These are phyloP conservation scores for Cryptococcus floricola DNA, from an alignment of 1,284 basidiomycete species.

Conservation along the genomic window DNA sequence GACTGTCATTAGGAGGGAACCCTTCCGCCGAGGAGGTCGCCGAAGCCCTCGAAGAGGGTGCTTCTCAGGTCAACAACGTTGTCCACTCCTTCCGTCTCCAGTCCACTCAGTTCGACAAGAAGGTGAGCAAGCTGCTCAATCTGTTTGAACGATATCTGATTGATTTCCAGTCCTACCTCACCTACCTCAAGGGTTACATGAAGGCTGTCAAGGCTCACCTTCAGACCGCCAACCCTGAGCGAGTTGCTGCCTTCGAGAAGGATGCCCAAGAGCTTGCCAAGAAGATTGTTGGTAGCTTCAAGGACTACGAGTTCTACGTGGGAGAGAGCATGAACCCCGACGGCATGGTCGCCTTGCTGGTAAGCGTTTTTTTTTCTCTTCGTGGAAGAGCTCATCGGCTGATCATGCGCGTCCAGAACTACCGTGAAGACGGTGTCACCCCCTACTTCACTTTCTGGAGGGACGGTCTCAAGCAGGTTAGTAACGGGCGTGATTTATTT, in stretches of 20 bases:
- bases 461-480: slow-evolving; percentile 70
- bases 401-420: slow-evolving; percentile 38
- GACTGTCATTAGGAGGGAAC: slow-evolving; percentile 65
- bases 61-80: slow-evolving; percentile 79
- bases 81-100: slow-evolving; percentile 90
- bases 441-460: slow-evolving; percentile 92
- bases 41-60: slow-evolving; percentile 78
- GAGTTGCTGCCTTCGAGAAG: slow-evolving; percentile 78
- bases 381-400: background rate
- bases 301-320: slow-evolving; percentile 63
- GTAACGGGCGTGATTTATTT: background rate
- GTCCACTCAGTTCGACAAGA: slow-evolving; percentile 84
- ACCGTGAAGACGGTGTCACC: slow-evolving; percentile 57
- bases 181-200: slow-evolving; percentile 90
- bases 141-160: background rate
- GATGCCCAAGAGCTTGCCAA: slow-evolving; percentile 72
- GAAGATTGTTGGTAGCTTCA: slow-evolving; percentile 86
- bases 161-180: slow-evolving; percentile 57
- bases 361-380: slow-evolving; percentile 44
- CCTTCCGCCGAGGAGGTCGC: slow-evolving; percentile 84
- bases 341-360: slow-evolving; percentile 81
- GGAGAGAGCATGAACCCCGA: slow-evolving; percentile 83
- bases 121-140: slow-evolving; percentile 46
- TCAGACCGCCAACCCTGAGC: slow-evolving; percentile 59
- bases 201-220: slow-evolving; percentile 70